These are phyloP conservation scores for Aureobasidium melanogenum DNA, from an alignment of 2,329 filamentous ascomycete genomes.

Conservation along the genomic window DNA sequence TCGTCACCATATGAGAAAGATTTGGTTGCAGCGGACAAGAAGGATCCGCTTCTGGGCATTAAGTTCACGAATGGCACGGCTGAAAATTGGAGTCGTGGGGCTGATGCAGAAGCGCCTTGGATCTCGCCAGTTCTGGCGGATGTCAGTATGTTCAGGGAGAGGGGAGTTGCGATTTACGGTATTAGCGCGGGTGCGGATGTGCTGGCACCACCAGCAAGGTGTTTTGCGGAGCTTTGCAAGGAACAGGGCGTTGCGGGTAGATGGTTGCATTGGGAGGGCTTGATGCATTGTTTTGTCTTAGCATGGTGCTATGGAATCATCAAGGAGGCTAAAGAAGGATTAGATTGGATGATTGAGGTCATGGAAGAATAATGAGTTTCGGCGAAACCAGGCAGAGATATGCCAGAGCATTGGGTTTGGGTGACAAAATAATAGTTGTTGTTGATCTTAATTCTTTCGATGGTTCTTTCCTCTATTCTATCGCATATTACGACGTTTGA, in stretches of 20 bases:
- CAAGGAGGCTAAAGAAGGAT: slow-evolving; percentile 37
- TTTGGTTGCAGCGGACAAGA: slow-evolving; percentile 31
- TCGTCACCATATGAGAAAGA: slow-evolving; percentile 15
- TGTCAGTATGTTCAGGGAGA: slow-evolving; percentile 29
- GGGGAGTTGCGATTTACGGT: slow-evolving; percentile 42
- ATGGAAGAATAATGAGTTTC: slow-evolving; percentile 13
- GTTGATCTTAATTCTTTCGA: not conserved
- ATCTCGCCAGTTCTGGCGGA: slow-evolving; percentile 41
- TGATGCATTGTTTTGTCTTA: slow-evolving; percentile 53
- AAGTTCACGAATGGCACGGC: slow-evolving; percentile 35
- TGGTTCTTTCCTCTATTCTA: not conserved
- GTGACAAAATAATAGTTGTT: not conserved
- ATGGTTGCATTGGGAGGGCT: slow-evolving; percentile 51
- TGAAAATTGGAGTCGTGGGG: slow-evolving; percentile 33
- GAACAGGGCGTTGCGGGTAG: slow-evolving; percentile 38
- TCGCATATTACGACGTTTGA: not conserved
- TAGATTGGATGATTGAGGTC: slow-evolving; percentile 38
- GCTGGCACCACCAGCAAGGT: slow-evolving; percentile 42
- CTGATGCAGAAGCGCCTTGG: slow-evolving; percentile 34
- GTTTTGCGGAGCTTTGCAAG: slow-evolving; percentile 39
- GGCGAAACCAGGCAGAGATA: too few relatives aligned
- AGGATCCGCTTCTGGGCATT: slow-evolving; percentile 40
- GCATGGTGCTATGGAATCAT: slow-evolving; percentile 41
- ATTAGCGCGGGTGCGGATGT: slow-evolving; percentile 46
- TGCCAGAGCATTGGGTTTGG: too few relatives aligned